Base-by-base conservation (phyloP, 768 basidiomycete genomes). In the Heimioporus sp. region DNA sequence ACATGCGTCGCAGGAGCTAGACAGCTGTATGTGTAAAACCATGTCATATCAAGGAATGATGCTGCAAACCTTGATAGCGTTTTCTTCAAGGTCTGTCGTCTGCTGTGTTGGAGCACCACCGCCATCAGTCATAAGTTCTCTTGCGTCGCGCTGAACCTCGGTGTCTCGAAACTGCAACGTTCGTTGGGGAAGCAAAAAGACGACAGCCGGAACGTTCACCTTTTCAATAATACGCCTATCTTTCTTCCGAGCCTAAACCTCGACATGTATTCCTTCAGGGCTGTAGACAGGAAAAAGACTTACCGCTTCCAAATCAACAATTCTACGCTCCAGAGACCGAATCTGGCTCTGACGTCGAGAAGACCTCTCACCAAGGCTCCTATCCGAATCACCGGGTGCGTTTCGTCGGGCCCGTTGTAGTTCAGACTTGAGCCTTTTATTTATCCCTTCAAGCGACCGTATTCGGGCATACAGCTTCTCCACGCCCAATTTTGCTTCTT, bases 151-250 rank as follows among this genome's bases (percentile, higher is more conserved):
- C 13, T 49, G 37, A 9, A 56, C 38, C 43, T 65, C 63, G 21
- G 13, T 49, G 3, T 62, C 43, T 39, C 51, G 53, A 40, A 62
- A 40, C 63, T 59, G 35, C 24, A 17, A 43, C 15, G 16, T 35
- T 35, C 17, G 6, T 43, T 62, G 17, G 53, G 34, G 10, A 10
- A 11, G 16, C n/a, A 34, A 28, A n/a, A 37, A 16, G 19, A 49
- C 20, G 21, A 32, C 9, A 13, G 17, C 31, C 11, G 7, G n/a
- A 43, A 35, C 19, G 48, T 9, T 5, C 12, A 59, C 60, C 51
- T 57, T 53, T 46, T 62, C 34, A 2, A 65, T 57, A 37, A 45
- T 54, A 28, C 43, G 44, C n/a, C n/a, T 55, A 24, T 59, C 52
- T 20, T 51, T 56, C 36, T 55, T 41, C 9, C 42, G 56, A 37